Base-by-base conservation (phyloP, 768 basidiomycete species). In the Clathrus columnatus region DNA sequence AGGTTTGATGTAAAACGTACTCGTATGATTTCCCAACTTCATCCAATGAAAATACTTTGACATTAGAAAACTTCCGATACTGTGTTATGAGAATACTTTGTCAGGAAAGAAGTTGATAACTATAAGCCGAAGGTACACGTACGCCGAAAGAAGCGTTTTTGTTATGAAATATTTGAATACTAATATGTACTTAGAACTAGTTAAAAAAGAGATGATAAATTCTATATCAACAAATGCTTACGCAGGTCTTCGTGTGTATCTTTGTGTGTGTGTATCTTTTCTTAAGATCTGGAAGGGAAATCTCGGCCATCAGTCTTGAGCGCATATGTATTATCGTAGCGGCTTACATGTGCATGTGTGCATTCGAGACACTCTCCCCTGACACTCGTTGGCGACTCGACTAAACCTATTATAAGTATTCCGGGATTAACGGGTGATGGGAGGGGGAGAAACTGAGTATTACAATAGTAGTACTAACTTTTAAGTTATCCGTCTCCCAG, bases 351-450 rank as follows among this genome's bases (percentile, higher is more conserved):
- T 46, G 86, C 71, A 45, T 83, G 82, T 4, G 79, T 80, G 52
- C 84, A 86, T 65, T 87, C 84, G 50, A 89, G 65, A 46, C 72
- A 73, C 57, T 76, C 81, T 20, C 78, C 83, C 8, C 78, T 79
- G 36, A 85, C 79, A 49, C 80, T 81, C 27, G 81, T n/a, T 71
- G 1, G 83, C 85, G 4, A 84, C 82, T 45, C 84, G 72, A 65
- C 72, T 73, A 61, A 83, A 80, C 81, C n/a, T n/a, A n/a, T n/a
- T n/a, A n/a, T n/a, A n/a, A n/a, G n/a, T n/a, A n/a, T n/a, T n/a
- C n/a, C n/a, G n/a, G n/a, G n/a, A n/a, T n/a, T n/a, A n/a, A n/a
- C n/a, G n/a, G n/a, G n/a, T n/a, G n/a, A n/a, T n/a, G n/a, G n/a
- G n/a, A n/a, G n/a, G n/a, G n/a, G 58, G 77, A 80, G 7, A 82